A percentile compares a stretch with the other conserved stretches of the same genome.
phyloP scores from a whole-genome alignment of 331 rosid species.

The Phaseolus coccineus region DNA sequence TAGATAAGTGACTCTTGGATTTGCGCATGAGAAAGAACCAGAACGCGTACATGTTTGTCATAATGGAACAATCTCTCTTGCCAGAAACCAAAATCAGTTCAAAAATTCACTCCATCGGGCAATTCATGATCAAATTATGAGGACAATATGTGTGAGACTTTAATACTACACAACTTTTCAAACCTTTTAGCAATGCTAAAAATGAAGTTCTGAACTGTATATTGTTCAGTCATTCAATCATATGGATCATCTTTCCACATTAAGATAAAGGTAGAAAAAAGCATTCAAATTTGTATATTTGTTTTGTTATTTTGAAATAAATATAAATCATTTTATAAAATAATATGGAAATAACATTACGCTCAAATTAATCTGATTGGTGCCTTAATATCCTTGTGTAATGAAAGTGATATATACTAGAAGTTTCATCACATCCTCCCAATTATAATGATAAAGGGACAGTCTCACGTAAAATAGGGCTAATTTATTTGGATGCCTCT shows the following conservation, averaged over 20 bases:
- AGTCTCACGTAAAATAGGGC: neutral
- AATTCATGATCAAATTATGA: neutral
- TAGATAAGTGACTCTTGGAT: conserved; percentile 42
- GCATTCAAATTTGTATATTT: neutral
- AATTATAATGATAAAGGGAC: neutral
- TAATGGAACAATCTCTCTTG: neutral
- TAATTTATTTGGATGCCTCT: neutral
- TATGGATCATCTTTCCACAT: neutral
- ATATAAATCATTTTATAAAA: neutral
- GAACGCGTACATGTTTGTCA: conserved; percentile 31
- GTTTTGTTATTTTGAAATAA: neutral
- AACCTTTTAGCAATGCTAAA: neutral
- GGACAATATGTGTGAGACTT: neutral
- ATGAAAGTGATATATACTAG: conserved; percentile 4
- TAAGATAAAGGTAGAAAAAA: neutral
- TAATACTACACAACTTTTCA: neutral
- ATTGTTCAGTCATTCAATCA: neutral
- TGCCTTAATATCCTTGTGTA: neutral
- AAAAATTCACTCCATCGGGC: neutral
- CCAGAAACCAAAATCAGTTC: conserved; percentile 27
- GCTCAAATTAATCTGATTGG: neutral
- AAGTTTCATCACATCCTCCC: neutral
- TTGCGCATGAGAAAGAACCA: conserved; percentile 30
- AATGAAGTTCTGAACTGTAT: neutral
- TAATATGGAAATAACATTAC: neutral